Base-by-base conservation (phyloP, 2,329 filamentous ascomycete genomes). In the Calonectria hongkongensis region DNA sequence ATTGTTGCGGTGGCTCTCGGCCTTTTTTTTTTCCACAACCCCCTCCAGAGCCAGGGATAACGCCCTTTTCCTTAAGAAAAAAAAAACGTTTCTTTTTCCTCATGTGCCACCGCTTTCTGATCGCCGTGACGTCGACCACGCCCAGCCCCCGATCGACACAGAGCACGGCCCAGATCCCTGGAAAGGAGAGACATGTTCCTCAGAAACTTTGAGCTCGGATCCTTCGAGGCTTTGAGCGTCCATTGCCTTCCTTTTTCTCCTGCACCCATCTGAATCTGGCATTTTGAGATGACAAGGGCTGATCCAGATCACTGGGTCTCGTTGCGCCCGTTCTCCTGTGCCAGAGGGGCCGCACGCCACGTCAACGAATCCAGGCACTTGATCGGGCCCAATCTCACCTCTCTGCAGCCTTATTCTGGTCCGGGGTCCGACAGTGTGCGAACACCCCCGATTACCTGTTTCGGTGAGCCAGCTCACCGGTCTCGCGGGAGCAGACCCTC, bases 241-340 rank as follows among this genome's bases (percentile, higher is more conserved):
- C 30, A 21, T 56, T 56, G 30, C 51, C 51, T 56, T 70, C 73
- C 68, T 58, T 64, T 66, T 68, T 43, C 70, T 75, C 60, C 68
- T 74, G 73, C 71, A 75, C 41, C 15, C 41, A 80, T 79, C 76
- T 79, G 71, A 68, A 80, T 80, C 78, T 79, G 68, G 70, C 70
- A 56, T 74, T 73, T 51, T 56, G 28, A 75, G 58, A 47, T 58
- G 74, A 75, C 73, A 76, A 79, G 76, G 78, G 78, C 76, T 70
- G 76, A 78, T 75, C 78, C 78, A 80, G 78, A 79, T 80, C 78
- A 79, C 54, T 76, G 77, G 78, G 78, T 80, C 75, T 73, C n/a
- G 50, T 47, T 47, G 58, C 67, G 56, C 67, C 66, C 68, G 73
- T 74, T 72, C 51, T 73, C 41, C 71, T 60, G 66, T 58, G 21